A percentile compares a stretch with the other conserved stretches of the same genome.
Conservation (phyloP, 202 grass and related monocot species). For the Brachypodium distachyon region DNA sequence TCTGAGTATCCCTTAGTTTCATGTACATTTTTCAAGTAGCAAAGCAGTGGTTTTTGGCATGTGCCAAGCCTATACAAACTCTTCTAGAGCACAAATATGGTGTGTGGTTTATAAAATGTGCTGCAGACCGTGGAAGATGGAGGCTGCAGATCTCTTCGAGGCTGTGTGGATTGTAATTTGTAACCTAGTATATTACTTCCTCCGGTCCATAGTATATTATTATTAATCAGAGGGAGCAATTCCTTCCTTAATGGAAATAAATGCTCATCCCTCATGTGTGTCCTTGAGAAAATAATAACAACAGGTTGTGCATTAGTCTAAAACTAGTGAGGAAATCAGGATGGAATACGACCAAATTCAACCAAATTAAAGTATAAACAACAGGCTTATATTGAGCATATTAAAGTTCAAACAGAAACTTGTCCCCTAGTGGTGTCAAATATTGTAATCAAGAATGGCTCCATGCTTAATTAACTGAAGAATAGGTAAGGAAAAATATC, state of each 20-base stretch:
- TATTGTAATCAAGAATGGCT: not conserved
- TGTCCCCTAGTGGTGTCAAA: not conserved
- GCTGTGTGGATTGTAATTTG: not conserved
- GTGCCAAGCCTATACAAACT: not conserved
- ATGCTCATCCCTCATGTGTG: not conserved
- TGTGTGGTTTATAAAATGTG: not conserved
- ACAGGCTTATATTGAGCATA: not conserved
- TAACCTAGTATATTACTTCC: not conserved
- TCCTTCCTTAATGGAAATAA: too few species aligned
- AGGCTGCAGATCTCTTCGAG: not conserved
- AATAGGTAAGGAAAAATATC: not conserved
- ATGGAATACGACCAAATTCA: not conserved
- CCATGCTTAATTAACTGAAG: not conserved
- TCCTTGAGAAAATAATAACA: not conserved
- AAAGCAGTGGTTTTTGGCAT: not conserved
- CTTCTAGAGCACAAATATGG: not conserved
- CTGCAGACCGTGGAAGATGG: not conserved
- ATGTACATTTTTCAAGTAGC: not conserved
- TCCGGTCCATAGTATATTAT: too few species aligned
- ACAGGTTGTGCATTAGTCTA: slow-evolving; percentile 6
- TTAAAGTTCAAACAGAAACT: not conserved
- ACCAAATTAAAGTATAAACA: not conserved
- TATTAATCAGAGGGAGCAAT: too few species aligned
- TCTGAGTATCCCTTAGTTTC: not conserved
- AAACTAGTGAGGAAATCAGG: not conserved